phyloP scores from a whole-genome alignment of 2,329 filamentous ascomycete species.

The Botrytis aclada region DNA sequence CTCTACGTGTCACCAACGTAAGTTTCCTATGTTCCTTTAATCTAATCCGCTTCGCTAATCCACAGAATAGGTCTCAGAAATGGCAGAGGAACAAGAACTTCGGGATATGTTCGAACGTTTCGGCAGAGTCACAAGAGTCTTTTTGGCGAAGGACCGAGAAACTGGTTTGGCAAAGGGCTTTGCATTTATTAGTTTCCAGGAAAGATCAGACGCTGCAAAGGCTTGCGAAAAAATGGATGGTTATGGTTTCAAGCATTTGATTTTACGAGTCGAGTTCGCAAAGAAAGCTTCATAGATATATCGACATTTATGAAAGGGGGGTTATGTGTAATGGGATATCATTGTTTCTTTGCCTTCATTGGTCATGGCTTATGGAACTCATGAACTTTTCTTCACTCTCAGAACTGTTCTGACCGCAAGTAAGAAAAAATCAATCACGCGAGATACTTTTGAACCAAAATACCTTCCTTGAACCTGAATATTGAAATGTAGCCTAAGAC shows the following conservation, averaged over 20 bases:
- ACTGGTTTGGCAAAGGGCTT: slow-evolving; percentile 97
- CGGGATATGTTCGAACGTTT: slow-evolving; percentile 98
- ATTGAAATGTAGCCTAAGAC: not conserved
- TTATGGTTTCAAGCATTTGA: slow-evolving; percentile 84
- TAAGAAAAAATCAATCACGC: slow-evolving; percentile 8
- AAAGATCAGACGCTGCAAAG: slow-evolving; percentile 83
- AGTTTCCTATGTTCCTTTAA: slow-evolving; percentile 42
- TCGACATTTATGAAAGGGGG: not conserved
- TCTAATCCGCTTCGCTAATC: slow-evolving; percentile 22
- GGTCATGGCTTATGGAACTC: not conserved
- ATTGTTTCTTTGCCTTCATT: not conserved
- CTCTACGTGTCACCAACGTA: slow-evolving; percentile 95
- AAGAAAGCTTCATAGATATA: slow-evolving; percentile 57
- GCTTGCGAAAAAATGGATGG: slow-evolving; percentile 98
- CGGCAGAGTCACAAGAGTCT: slow-evolving; percentile 93
- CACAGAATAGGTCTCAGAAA: slow-evolving; percentile 74
- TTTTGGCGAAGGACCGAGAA: slow-evolving; percentile 96
- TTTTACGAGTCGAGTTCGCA: slow-evolving; percentile 82
- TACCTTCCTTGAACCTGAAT: not conserved
- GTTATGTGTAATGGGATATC: slow-evolving; percentile 18
- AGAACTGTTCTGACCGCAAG: not conserved
- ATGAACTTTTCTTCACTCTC: slow-evolving; percentile 3
- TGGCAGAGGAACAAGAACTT: slow-evolving; percentile 93
- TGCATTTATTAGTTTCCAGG: slow-evolving; percentile 96
- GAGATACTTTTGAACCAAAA: not conserved